These are phyloP conservation scores for Hydrangea macrophylla DNA, from an alignment of 148 eudicot genomes.

Conservation along the genomic window DNA sequence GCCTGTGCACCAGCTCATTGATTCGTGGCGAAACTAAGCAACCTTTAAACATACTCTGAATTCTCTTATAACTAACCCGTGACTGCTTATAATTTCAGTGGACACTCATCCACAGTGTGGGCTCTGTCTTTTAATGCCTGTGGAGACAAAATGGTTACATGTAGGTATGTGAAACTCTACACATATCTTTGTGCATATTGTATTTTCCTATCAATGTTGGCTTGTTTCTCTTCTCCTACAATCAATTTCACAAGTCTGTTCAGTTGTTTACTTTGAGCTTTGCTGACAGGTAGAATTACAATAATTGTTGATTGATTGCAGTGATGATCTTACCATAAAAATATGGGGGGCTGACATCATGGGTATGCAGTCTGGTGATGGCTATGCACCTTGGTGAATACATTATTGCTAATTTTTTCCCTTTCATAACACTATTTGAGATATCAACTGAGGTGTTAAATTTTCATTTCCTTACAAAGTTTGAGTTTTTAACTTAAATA, in stretches of 20 bases:
- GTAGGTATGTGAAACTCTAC: conserved; percentile 64
- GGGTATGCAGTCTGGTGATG: conserved; percentile 39
- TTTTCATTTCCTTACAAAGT: too few relatives aligned
- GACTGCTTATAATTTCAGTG: conserved; percentile 35
- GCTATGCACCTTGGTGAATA: conserved; percentile 61
- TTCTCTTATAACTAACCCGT: not conserved
- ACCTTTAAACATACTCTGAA: not conserved
- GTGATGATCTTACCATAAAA: conserved; percentile 78
- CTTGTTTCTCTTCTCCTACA: too few relatives aligned
- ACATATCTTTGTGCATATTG: too few relatives aligned
- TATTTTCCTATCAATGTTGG: too few relatives aligned
- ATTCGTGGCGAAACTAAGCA: not conserved
- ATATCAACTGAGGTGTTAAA: not conserved
- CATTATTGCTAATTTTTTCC: conserved; percentile 1
- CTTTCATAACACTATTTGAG: not conserved
- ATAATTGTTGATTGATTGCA: too few relatives aligned
- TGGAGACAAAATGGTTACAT: conserved; percentile 76
- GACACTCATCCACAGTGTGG: conserved; percentile 76
- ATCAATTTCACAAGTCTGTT: too few relatives aligned
- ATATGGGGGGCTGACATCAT: conserved; percentile 56
- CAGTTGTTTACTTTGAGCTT: too few relatives aligned
- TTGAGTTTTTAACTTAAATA: not conserved
- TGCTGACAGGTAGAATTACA: too few relatives aligned
- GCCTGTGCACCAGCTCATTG: not conserved
- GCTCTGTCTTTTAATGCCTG: conserved; percentile 55